Evolutionary conservation across 176 grass and related monocot genomes (phyloP).

Genomic region (Triticum monococcum): DNA sequence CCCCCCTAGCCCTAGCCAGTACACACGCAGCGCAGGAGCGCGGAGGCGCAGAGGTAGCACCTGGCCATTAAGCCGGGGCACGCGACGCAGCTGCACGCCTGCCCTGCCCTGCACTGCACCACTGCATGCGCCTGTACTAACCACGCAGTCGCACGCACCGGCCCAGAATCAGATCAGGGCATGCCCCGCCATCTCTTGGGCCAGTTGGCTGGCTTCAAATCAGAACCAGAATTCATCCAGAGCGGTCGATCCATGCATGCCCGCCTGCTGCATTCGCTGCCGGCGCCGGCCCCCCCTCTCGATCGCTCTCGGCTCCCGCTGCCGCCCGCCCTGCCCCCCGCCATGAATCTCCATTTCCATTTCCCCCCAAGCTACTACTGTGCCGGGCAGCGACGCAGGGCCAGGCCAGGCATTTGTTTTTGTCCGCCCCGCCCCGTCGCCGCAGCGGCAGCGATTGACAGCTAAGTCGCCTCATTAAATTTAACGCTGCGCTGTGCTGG

Average conservation of each 20-base stretch:
- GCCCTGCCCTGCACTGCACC: neutral
- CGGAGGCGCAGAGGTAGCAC: constrained; percentile 24
- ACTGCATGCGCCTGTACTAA: neutral
- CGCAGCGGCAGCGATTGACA: constrained; percentile 37
- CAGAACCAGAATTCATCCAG: neutral
- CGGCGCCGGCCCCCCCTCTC: neutral
- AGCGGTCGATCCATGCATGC: neutral
- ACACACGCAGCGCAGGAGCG: neutral
- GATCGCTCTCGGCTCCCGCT: neutral
- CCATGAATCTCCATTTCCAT: constrained; percentile 4
- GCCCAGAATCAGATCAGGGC: constrained; percentile 1
- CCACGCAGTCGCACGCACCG: neutral
- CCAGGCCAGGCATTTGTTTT: constrained; percentile 5
- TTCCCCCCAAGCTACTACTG: neutral
- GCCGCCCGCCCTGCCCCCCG: neutral
- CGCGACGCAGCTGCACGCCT: neutral
- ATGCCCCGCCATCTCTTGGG: neutral
- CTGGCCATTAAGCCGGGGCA: neutral
- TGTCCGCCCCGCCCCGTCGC: constrained; percentile 17
- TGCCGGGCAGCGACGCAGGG: neutral
- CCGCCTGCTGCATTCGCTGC: no score
- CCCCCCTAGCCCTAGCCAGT: neutral
- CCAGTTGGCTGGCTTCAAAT: constrained; percentile 1
- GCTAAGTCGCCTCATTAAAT: constrained; percentile 51
- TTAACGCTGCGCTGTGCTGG: neutral